phyloP scores from a whole-genome alignment of 139 green algal genomes.

The Chlorella vulgaris region DNA sequence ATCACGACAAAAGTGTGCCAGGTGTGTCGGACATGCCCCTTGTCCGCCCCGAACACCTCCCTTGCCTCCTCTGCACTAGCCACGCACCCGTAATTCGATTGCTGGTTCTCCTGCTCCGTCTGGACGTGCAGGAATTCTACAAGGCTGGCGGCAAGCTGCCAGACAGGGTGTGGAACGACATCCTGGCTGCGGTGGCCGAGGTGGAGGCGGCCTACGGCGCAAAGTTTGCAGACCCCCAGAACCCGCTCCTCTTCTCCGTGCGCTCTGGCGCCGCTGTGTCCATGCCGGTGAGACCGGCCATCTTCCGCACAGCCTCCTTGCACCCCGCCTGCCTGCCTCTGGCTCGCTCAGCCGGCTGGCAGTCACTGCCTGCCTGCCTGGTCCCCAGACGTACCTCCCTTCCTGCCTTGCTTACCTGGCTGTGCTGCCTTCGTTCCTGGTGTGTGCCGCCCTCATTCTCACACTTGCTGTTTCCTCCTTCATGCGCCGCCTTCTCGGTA shows the following conservation, averaged over 20 bases:
- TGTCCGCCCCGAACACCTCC: not conserved
- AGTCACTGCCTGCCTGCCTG: no score
- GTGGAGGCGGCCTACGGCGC: slow-evolving; percentile 70
- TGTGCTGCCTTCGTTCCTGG: no score
- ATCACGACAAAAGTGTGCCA: slow-evolving; percentile 89
- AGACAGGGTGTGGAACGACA: slow-evolving; percentile 68
- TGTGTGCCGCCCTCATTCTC: no score
- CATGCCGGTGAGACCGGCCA: slow-evolving; percentile 35
- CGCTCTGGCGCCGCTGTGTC: slow-evolving; percentile 82
- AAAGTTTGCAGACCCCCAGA: slow-evolving; percentile 73
- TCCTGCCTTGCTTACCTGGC: no score
- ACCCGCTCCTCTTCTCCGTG: slow-evolving; percentile 85
- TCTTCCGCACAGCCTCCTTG: no score
- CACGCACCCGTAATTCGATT: no score
- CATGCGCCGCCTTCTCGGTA: slow-evolving; percentile 65
- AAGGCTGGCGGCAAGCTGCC: slow-evolving; percentile 63
- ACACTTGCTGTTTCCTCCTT: no score
- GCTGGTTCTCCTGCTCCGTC: not conserved
- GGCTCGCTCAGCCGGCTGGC: no score
- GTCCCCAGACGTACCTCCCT: no score
- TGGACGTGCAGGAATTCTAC: slow-evolving; percentile 4
- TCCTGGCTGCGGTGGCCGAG: slow-evolving; percentile 57
- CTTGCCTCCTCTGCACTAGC: not conserved
- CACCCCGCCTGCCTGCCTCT: no score
- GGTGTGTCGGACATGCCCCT: not conserved